These are phyloP conservation scores for Hygrophoropsis aurantiaca DNA, from an alignment of 768 basidiomycete species.

Conservation along the genomic window DNA sequence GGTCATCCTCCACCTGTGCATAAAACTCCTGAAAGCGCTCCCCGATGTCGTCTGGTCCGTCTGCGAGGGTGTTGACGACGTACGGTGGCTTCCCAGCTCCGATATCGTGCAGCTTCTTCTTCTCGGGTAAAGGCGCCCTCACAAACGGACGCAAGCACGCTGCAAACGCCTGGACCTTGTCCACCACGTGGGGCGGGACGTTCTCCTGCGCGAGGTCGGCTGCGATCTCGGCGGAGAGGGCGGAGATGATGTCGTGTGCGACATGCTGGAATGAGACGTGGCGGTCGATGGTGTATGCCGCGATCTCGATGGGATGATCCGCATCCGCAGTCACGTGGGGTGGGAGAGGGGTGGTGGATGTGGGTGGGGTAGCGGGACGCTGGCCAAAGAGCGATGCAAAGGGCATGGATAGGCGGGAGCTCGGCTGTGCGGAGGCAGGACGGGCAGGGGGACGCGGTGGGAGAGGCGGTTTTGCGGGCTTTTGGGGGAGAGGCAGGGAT, in stretches of 20 bases:
- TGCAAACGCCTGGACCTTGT: no score
- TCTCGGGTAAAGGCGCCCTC: slow-evolving; percentile 29
- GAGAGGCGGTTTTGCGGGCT: slow-evolving; percentile 50
- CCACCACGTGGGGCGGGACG: no score
- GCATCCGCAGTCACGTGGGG: slow-evolving; percentile 21
- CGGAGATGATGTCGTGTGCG: slow-evolving; percentile 50
- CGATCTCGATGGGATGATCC: slow-evolving; percentile 49
- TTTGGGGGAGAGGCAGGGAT: slow-evolving; percentile 32
- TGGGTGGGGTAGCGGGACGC: slow-evolving; percentile 29
- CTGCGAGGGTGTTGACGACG: slow-evolving; percentile 43
- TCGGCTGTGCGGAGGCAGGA: slow-evolving; percentile 15
- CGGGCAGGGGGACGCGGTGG: slow-evolving; percentile 35
- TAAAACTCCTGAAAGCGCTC: slow-evolving; percentile 74
- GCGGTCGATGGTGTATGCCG: slow-evolving; percentile 57
- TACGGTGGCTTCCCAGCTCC: slow-evolving; percentile 26
- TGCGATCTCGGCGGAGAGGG: slow-evolving; percentile 57
- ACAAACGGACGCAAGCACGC: slow-evolving; percentile 59
- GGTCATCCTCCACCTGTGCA: slow-evolving; percentile 39
- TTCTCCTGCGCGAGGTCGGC: slow-evolving; percentile 41
- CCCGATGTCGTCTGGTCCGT: slow-evolving; percentile 51
- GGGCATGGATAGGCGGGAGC: slow-evolving; percentile 62
- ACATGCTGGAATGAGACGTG: slow-evolving; percentile 54
- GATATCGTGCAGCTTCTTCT: slow-evolving; percentile 32
- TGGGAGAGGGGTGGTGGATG: slow-evolving; percentile 28
- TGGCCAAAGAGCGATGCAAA: slow-evolving; percentile 80